phyloP scores from a whole-genome alignment of 2,329 filamentous ascomycete genomes.

The Fusarium caatingaense region DNA sequence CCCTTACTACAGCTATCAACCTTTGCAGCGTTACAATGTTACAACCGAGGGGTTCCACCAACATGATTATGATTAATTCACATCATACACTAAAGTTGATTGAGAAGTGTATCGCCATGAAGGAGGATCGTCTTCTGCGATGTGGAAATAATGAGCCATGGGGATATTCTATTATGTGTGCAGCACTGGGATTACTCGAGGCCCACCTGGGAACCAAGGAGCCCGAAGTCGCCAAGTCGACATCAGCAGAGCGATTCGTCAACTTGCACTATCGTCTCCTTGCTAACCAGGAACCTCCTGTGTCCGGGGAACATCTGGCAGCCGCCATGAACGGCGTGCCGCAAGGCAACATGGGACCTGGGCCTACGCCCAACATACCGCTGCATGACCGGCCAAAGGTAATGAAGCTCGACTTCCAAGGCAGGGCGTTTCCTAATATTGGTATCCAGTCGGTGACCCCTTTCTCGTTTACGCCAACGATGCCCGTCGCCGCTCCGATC shows the following conservation, averaged over 20 bases:
- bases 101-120: slow-evolving; percentile 70
- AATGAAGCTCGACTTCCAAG: slow-evolving; percentile 45
- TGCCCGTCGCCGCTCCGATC: slow-evolving; percentile 50
- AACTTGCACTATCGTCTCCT: slow-evolving; percentile 68
- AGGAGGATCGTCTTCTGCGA: slow-evolving; percentile 69
- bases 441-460: slow-evolving; percentile 55
- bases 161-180: slow-evolving; percentile 73
- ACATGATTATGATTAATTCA: slow-evolving; percentile 72
- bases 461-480: slow-evolving; percentile 54
- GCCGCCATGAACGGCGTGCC: slow-evolving; percentile 41
- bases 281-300: slow-evolving; percentile 63
- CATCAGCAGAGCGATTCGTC: slow-evolving; percentile 69
- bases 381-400: slow-evolving; percentile 56
- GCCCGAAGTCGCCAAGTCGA: slow-evolving; percentile 66
- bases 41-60: slow-evolving; percentile 68
- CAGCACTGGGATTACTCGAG: slow-evolving; percentile 68
- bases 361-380: slow-evolving; percentile 49
- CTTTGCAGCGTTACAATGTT: slow-evolving; percentile 71
- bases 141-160: slow-evolving; percentile 73
- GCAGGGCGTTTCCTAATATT: slow-evolving; percentile 48
- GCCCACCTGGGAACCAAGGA: slow-evolving; percentile 69
- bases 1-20: slow-evolving; percentile 69
- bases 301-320: slow-evolving; percentile 48
- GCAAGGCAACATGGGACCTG: slow-evolving; percentile 44
- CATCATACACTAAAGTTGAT: slow-evolving; percentile 70